Base-by-base conservation (phyloP, 2,329 filamentous ascomycete genomes). In the Phaeomoniella chlamydospora region DNA sequence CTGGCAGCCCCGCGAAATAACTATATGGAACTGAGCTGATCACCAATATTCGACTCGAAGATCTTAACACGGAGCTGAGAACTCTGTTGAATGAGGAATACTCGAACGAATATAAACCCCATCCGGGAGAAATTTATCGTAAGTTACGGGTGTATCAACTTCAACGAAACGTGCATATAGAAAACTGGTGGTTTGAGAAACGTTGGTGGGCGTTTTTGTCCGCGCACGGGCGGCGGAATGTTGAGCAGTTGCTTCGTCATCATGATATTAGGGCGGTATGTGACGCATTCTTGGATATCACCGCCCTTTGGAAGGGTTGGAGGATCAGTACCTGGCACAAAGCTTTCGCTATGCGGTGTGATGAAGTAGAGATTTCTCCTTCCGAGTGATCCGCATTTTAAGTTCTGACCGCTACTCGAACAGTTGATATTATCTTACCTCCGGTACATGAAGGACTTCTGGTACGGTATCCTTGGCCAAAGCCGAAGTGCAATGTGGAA, bases 341-440 rank as follows among this genome's bases (percentile, higher is more conserved):
- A 33, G 43, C 53, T 26, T 41, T 58, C 29, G 44, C 45, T 2
- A 36, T 51, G n/a, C 48, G 48, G 38, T 55, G 44, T 38, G 42
- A 55, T 37, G 44, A 59, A 39, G 51, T 58, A 45, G 43, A 47
- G 48, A 40, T 19, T 38, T 34, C 37, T 26, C 22, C 29, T 33
- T 37, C 31, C 5, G n/a, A 10, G 16, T 16, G 13, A 12, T 18
- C 29, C 9, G n/a, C 12, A 18, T 34, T 16, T 15, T 38, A 13
- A 26, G 15, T 41, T 38, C 33, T 39, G 33, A 38, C 38, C 34
- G 34, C 33, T 43, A n/a, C n/a, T n/a, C n/a, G n/a, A 22, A 38
- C 40, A 58, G 48, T 44, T 55, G 43, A 43, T 54, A 34, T 43
- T 54, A 33, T 41, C 45, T 39, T 56, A 54, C 40, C 46, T 58